phyloP scores from a whole-genome alignment of 2,329 filamentous ascomycete genomes.

The Ceratocystis smalleyi region DNA sequence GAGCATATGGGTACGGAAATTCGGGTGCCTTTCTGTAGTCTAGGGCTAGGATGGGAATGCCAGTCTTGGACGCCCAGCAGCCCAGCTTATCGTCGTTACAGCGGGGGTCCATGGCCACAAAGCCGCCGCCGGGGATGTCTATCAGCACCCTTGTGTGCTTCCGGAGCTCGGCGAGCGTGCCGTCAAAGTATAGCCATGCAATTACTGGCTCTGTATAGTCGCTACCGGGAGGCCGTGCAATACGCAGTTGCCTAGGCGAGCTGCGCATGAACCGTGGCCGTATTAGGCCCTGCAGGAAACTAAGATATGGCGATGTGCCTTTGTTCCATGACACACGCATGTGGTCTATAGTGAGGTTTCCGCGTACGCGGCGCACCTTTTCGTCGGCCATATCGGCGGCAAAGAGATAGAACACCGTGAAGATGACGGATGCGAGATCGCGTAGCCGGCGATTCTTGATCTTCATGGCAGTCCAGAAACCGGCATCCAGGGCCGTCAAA shows the following conservation, averaged over 20 bases:
- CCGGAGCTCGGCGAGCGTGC: slow-evolving; percentile 60
- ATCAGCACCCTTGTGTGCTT: slow-evolving; percentile 65
- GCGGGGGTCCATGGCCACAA: slow-evolving; percentile 91
- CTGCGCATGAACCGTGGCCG: slow-evolving; percentile 68
- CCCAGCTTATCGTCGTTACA: slow-evolving; percentile 88
- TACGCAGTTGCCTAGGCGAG: slow-evolving; percentile 66
- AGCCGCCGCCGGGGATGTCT: slow-evolving; percentile 87
- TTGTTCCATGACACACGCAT: slow-evolving; percentile 93
- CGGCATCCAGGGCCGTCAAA: slow-evolving; percentile 82
- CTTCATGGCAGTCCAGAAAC: slow-evolving; percentile 97
- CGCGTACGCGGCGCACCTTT: slow-evolving; percentile 82
- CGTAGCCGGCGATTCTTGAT: slow-evolving; percentile 64
- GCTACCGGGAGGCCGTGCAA: slow-evolving; percentile 63
- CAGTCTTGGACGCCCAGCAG: slow-evolving; percentile 78
- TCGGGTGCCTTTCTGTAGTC: slow-evolving; percentile 55
- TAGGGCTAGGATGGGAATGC: slow-evolving; percentile 75
- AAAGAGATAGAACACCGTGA: slow-evolving; percentile 79
- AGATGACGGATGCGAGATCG: slow-evolving; percentile 68
- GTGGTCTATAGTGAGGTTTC: slow-evolving; percentile 77
- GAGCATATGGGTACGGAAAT: slow-evolving; percentile 32
- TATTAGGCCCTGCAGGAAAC: slow-evolving; percentile 53
- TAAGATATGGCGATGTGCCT: slow-evolving; percentile 70
- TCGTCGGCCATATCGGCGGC: slow-evolving; percentile 90
- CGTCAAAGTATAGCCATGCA: slow-evolving; percentile 91
- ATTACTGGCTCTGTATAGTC: slow-evolving; percentile 70